Conservation (phyloP, 345 rosid genomes). For the Capsella bursapastoris region DNA sequence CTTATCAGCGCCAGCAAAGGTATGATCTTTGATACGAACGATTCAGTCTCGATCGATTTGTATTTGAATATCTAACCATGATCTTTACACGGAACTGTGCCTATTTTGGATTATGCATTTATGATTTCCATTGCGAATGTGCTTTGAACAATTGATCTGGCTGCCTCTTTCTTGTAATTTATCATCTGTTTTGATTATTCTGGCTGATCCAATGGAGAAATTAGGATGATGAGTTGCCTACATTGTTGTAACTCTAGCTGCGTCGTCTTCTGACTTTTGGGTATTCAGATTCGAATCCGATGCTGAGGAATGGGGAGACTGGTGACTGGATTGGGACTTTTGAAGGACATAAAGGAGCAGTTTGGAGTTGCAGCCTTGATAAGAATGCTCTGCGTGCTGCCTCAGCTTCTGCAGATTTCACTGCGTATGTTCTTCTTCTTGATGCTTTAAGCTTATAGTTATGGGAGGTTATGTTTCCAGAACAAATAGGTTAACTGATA, state of each 20-base stretch:
- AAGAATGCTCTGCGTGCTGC: constrained; percentile 88
- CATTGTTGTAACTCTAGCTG: constrained; percentile 19
- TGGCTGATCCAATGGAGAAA: constrained; percentile 18
- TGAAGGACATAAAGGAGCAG: constrained; percentile 99
- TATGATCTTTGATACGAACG: constrained; percentile 31
- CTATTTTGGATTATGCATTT: constrained; percentile 12
- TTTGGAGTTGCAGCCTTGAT: constrained; percentile 96
- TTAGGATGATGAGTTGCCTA: not conserved
- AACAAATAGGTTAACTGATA: not conserved
- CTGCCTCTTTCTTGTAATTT: not conserved
- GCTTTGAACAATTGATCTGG: not conserved
- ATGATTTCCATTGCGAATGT: constrained; percentile 1
- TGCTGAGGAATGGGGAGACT: constrained; percentile 99
- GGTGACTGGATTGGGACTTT: constrained; percentile 99
- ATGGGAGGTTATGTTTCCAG: not conserved
- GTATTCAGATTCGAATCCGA: constrained; percentile 82
- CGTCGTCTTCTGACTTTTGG: constrained; percentile 17
- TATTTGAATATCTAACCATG: not conserved
- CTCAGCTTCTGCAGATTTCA: constrained; percentile 98
- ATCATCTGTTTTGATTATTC: not conserved
- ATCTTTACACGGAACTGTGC: constrained; percentile 9
- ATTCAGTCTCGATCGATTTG: constrained; percentile 18
- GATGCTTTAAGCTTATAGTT: not conserved
- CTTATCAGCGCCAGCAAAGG: constrained; percentile 90
- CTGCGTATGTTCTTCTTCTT: constrained; percentile 62